A percentile compares a stretch with the other conserved stretches of the same genome.
Conservation (phyloP, 352 stramenopile genomes). For the Globisporangium carolinianum region DNA sequence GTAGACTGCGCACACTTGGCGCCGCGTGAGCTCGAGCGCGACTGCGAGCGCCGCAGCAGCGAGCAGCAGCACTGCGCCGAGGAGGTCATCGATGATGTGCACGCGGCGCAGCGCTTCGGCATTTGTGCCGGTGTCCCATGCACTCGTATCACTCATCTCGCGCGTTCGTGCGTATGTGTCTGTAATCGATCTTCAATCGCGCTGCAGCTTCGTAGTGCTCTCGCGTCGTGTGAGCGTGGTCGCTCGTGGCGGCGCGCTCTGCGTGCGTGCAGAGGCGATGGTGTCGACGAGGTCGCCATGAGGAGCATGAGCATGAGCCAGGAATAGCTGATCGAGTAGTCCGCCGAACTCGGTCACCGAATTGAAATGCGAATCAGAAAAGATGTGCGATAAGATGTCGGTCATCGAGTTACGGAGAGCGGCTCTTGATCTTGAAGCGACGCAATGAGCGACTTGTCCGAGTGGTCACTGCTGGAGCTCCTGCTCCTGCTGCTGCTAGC, state of each 20-base stretch:
- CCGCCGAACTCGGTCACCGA: too few species aligned
- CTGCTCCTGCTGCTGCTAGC: too few species aligned
- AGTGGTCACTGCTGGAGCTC: background rate
- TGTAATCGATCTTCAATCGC: too few species aligned
- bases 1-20: slow-evolving; percentile 57
- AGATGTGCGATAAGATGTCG: background rate
- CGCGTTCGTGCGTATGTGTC: background rate
- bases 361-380: background rate
- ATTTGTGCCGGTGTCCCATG: slow-evolving; percentile 7
- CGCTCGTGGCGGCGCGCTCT: background rate
- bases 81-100: slow-evolving; percentile 69
- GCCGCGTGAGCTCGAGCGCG: slow-evolving; percentile 62
- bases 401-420: background rate
- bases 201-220: too few species aligned
- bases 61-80: slow-evolving; percentile 57
- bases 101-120: slow-evolving; percentile 30
- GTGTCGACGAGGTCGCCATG: background rate
- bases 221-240: too few species aligned
- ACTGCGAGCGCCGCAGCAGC: slow-evolving; percentile 34
- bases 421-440: slow-evolving; percentile 7
- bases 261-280: background rate
- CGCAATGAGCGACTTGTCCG: slow-evolving; percentile 1
- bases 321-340: too few species aligned
- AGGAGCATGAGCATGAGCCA: too few species aligned
- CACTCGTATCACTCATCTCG: slow-evolving; percentile 5